Evolutionary conservation across 306 rosid genomes (phyloP).

Genomic region (Trifolium pratense): DNA sequence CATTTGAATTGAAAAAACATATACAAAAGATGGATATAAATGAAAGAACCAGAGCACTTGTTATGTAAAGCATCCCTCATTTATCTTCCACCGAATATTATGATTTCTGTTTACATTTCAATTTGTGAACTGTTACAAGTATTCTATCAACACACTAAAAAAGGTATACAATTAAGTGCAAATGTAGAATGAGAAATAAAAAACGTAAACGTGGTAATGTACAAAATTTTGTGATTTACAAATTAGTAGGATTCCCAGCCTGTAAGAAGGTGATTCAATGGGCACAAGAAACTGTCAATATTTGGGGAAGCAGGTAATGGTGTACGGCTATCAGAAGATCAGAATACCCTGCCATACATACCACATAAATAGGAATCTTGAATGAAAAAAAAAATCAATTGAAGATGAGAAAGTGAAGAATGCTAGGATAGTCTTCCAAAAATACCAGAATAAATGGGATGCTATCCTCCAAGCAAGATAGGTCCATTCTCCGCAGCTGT

Average conservation of each 20-base stretch:
- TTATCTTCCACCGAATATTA: conserved; percentile 13
- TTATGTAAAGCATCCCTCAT: conserved; percentile 26
- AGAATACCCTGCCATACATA: conserved; percentile 37
- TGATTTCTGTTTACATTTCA: conserved; percentile 43
- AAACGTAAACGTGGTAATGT: conserved; percentile 47
- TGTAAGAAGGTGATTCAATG: conserved; percentile 38
- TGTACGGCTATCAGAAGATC: conserved; percentile 24
- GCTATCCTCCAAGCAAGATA: conserved; percentile 65
- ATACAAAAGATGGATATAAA: background rate
- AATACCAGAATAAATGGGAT: conserved; percentile 25
- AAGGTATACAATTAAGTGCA: conserved; percentile 17
- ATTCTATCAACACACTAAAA: conserved; percentile 20
- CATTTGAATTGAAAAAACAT: background rate
- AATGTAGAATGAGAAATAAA: background rate
- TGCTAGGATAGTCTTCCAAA: conserved; percentile 22
- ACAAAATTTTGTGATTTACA: conserved; percentile 54
- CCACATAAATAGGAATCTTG: conserved; percentile 21
- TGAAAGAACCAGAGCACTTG: conserved; percentile 12
- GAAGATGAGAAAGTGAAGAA: conserved; percentile 34
- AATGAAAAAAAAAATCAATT: conserved; percentile 1
- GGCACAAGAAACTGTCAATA: conserved; percentile 33
- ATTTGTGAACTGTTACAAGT: conserved; percentile 38
- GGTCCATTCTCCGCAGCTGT: conserved; percentile 87
- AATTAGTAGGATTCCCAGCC: conserved; percentile 43
- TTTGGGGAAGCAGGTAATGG: conserved; percentile 23